Conservation (phyloP, 176 grass and related monocot species). For the Phoenix roebelenii region DNA sequence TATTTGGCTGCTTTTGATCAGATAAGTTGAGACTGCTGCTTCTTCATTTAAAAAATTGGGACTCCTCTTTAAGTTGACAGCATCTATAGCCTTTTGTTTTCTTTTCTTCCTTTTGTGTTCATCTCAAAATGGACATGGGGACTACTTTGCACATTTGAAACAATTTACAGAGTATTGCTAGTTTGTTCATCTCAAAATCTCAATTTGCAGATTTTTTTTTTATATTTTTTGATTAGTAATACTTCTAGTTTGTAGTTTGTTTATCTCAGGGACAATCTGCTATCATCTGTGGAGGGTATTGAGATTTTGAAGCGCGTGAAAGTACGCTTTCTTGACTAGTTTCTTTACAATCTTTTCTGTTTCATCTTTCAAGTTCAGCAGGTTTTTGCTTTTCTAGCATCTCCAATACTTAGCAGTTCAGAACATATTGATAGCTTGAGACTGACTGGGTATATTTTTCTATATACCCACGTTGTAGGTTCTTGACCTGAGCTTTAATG, state of each 20-base stretch:
- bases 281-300: slow-evolving; percentile 89
- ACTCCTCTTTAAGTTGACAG: no score
- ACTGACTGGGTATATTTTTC: no score
- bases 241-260: slow-evolving; percentile 63
- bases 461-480: slow-evolving; percentile 34
- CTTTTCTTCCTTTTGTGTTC: no score
- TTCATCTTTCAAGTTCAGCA: no score
- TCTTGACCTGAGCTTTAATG: slow-evolving; percentile 99
- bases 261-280: slow-evolving; percentile 90
- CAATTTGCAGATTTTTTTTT: not conserved
- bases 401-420: no score
- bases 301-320: slow-evolving; percentile 81
- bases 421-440: no score
- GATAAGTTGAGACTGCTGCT: no score
- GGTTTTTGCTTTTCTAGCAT: no score
- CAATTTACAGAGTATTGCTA: slow-evolving; percentile 12
- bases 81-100: no score
- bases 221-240: not conserved
- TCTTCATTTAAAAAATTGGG: no score
- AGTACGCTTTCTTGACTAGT: slow-evolving; percentile 35
- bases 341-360: not conserved
- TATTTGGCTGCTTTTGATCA: no score
- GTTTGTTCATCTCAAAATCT: slow-evolving; percentile 78
- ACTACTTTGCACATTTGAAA: not conserved
- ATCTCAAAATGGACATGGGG: no score